Conservation (phyloP, 306 rosid species). For the Lupinus albus region DNA sequence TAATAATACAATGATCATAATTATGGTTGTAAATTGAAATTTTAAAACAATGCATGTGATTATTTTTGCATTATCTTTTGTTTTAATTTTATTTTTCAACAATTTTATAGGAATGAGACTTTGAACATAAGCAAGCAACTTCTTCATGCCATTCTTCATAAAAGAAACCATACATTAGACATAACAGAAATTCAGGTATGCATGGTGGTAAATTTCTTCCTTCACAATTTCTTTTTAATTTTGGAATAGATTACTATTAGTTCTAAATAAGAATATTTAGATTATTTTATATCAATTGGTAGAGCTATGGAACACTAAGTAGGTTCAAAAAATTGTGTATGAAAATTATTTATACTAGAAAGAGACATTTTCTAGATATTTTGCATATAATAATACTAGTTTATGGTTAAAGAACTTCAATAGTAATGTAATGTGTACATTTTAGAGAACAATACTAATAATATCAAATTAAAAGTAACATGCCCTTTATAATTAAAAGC, state of each 20-base stretch:
- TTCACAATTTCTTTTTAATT: slow-evolving; percentile 3
- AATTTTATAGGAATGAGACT: slow-evolving; percentile 32
- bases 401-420: too few relatives aligned
- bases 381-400: too few relatives aligned
- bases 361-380: not conserved
- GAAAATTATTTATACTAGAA: too few relatives aligned
- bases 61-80: not conserved
- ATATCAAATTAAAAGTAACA: not conserved
- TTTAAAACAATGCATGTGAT: not conserved
- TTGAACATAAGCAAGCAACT: slow-evolving; percentile 17
- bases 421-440: not conserved
- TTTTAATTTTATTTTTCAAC: slow-evolving; percentile 8
- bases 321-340: too few relatives aligned
- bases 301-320: too few relatives aligned
- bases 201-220: not conserved
- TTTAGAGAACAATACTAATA: not conserved
- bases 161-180: slow-evolving; percentile 1
- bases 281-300: not conserved
- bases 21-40: too few relatives aligned
- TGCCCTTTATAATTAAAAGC: not conserved
- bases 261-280: not conserved
- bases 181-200: slow-evolving; percentile 42
- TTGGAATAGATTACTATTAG: not conserved
- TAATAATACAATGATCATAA: too few relatives aligned
- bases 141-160: slow-evolving; percentile 15